Percentiles rank a stretch among this genome's conserved stretches.
Evolutionary conservation across 2,329 filamentous ascomycete species (phyloP).

Genomic region (Harringtonia aguacate): DNA sequence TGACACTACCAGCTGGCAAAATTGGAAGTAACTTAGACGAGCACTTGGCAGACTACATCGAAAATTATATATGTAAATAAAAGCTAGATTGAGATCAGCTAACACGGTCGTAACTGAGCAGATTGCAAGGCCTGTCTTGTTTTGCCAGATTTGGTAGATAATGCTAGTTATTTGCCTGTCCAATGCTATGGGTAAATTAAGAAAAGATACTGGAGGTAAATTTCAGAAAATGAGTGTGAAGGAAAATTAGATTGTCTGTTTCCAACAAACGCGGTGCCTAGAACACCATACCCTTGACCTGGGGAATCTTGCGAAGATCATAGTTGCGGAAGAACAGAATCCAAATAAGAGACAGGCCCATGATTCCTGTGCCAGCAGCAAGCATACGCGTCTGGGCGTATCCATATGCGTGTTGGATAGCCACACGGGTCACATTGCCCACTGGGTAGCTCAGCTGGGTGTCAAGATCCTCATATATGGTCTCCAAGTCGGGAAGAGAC

Average conservation of each 20-base stretch:
- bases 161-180: too few relatives aligned
- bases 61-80: too few relatives aligned
- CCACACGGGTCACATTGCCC: conserved; percentile 29
- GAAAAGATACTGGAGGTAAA: too few relatives aligned
- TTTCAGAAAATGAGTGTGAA: too few relatives aligned
- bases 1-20: too few relatives aligned
- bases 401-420: conserved; percentile 34
- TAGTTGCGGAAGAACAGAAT: conserved; percentile 10
- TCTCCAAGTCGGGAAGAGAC: conserved; percentile 23
- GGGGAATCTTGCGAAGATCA: conserved; percentile 7
- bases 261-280: neutral
- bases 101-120: too few relatives aligned
- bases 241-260: neutral
- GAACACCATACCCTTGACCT: conserved; percentile 9
- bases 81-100: too few relatives aligned
- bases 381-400: conserved; percentile 32
- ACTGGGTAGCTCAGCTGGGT: conserved; percentile 38
- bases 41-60: too few relatives aligned
- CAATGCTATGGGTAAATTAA: too few relatives aligned
- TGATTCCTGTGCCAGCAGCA: conserved; percentile 19
- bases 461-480: conserved; percentile 41
- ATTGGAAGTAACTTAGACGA: too few relatives aligned
- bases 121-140: too few relatives aligned
- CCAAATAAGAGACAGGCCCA: conserved; percentile 21
- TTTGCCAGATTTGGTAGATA: too few relatives aligned